A percentile compares a stretch with the other conserved stretches of the same genome.
Evolutionary conservation across 192 early-diverging fungal species (phyloP).

Genomic region (Jimgerdemannia lactiflua): DNA sequence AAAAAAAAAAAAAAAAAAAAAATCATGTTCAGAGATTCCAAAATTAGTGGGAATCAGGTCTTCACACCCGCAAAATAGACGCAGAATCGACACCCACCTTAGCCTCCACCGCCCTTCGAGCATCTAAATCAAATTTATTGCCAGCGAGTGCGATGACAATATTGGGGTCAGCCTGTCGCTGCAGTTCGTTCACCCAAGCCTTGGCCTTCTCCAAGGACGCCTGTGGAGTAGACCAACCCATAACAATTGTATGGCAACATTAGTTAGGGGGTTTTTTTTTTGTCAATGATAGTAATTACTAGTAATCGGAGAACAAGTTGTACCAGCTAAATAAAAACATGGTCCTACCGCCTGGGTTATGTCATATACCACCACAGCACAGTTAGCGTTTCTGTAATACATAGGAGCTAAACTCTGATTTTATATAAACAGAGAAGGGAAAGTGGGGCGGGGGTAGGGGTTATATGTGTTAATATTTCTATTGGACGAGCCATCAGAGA

Average conservation of each 20-base stretch:
- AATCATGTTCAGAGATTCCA: neutral
- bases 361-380: constrained; percentile 72
- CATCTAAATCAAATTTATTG: constrained; percentile 64
- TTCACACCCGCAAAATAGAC: neutral
- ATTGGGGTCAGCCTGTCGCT: constrained; percentile 69
- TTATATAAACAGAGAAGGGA: neutral
- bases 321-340: neutral
- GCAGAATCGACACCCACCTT: constrained; percentile 37
- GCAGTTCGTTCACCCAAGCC: constrained; percentile 71
- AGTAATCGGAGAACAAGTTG: neutral
- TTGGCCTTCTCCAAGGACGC: constrained; percentile 69
- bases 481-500: neutral
- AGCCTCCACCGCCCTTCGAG: constrained; percentile 64
- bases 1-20: neutral
- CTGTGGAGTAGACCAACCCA: constrained; percentile 12
- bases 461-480: neutral
- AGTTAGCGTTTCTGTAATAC: constrained; percentile 73
- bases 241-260: too few species aligned
- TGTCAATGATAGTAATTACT: neutral
- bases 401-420: constrained; percentile 65
- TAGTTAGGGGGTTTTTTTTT: neutral
- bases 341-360: constrained; percentile 65
- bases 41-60: neutral
- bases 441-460: neutral
- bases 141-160: constrained; percentile 73